These are phyloP conservation scores for Magnolia sinica DNA, from an alignment of 164 flowering plant species.

Conservation along the genomic window DNA sequence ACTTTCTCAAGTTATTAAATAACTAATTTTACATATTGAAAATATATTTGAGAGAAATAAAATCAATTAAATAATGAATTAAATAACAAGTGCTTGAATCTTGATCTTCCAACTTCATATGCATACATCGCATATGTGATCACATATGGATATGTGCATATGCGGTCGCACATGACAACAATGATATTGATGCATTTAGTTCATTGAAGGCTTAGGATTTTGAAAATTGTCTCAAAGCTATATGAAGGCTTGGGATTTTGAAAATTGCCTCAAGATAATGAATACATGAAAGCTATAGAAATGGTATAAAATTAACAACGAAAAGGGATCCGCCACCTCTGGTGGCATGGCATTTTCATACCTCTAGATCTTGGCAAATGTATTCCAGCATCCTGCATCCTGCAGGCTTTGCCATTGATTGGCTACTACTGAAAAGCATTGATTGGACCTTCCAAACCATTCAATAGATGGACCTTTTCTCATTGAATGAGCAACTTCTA, in stretches of 20 bases:
- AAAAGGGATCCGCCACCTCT: background rate
- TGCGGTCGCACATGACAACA: no score
- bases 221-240: background rate
- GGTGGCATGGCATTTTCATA: background rate
- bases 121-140: no score
- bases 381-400: background rate
- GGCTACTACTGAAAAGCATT: background rate
- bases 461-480: background rate
- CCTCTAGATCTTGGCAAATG: background rate
- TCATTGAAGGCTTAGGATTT: background rate
- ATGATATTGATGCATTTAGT: background rate
- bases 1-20: no score
- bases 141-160: no score
- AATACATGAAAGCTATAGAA: no score
- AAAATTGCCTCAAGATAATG: no score
- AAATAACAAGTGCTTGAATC: no score
- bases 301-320: no score
- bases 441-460: background rate
- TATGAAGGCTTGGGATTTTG: background rate
- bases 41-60: no score
- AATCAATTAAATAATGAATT: no score
- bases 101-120: no score
- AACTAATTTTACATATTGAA: no score
- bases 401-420: background rate
- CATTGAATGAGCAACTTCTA: background rate